Evolutionary conservation across 2,329 filamentous ascomycete species (phyloP), one percentile per base, ranked within the genome.

Genomic region (Cladophialophora yegresii): DNA sequence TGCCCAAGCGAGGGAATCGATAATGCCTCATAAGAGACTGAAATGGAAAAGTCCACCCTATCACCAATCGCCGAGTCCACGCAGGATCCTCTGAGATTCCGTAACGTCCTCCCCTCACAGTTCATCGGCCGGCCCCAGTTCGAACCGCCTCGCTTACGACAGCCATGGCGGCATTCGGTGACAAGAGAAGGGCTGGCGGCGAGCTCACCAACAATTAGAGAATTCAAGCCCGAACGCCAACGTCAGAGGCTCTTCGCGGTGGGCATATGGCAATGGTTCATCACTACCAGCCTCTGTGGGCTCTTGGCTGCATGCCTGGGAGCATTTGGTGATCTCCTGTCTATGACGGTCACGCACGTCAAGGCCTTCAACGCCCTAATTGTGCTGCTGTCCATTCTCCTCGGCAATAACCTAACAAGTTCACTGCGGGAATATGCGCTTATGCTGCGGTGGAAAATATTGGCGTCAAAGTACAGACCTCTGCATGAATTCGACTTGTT

Each of bases 321-420:
- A 12, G 57, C 36, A 4, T 71, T 70, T 56, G 63, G 64, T 16
- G 50, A 57, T 23, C 54, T 64, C 5, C 16, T 51, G 8, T 62
- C 43, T 23, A 66, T 71, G 59, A 69, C 55, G 1, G 64, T 67
- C 16, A 36, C 54, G 23, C 64, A 70, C 43, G 64, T 69, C 54
- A 69, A 70, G 28, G 63, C 66, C 3, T 72, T 72, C 66, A 72
- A 72, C 45, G 69, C 70, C 8, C 33, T 70, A 9, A 72, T 70
- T 22, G 67, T 67, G 45, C 40, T 68, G 16, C 58, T 70, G 3
- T 71, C 69, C 3, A 45, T 72, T 16, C 65, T 65, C 20, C 63
- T 71, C 22, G 69, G 69, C 30, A 63, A 66, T 30, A 68, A 69
- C 43, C 62, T 72, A 16, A 55, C 62, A 3, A 64, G 64, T 47